Evolutionary conservation across 352 stramenopile genomes (phyloP).

Genomic region (Globisporangium uncinulatum): DNA sequence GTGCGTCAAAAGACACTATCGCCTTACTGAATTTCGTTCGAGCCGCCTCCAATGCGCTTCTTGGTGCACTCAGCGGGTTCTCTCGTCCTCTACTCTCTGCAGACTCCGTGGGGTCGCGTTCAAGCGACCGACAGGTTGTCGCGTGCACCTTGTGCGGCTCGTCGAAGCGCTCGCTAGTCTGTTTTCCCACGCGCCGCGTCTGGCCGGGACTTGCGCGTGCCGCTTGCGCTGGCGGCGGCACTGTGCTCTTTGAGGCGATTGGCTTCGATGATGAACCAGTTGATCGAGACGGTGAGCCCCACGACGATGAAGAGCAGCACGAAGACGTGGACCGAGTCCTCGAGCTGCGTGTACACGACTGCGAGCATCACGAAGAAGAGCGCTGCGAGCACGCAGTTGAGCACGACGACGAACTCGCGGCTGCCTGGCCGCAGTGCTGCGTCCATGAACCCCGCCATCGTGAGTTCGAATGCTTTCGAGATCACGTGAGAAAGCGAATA

Average conservation of each 20-base stretch:
- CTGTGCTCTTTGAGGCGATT: slow-evolving; percentile 53
- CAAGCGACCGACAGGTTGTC: neutral
- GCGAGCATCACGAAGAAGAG: slow-evolving; percentile 70
- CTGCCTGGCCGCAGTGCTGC: slow-evolving; percentile 60
- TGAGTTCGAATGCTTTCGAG: neutral
- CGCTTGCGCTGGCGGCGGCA: neutral
- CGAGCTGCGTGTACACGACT: slow-evolving; percentile 76
- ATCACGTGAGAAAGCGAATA: neutral
- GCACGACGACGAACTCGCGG: slow-evolving; percentile 61
- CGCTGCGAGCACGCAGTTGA: slow-evolving; percentile 64
- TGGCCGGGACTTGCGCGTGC: slow-evolving; percentile 7
- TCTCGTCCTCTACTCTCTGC: no score
- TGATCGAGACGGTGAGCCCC: slow-evolving; percentile 80
- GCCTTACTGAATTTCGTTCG: no score
- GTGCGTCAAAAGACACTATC: no score
- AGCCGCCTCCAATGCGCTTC: no score
- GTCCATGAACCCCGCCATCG: slow-evolving; percentile 33
- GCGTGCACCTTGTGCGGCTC: neutral
- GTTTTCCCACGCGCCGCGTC: slow-evolving; percentile 37
- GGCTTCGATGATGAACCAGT: slow-evolving; percentile 81
- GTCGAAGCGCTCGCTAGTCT: slow-evolving; percentile 22
- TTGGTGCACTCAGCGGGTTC: no score
- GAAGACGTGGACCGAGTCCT: slow-evolving; percentile 80
- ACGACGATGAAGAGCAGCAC: slow-evolving; percentile 80
- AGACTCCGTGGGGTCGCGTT: no score